These are phyloP conservation scores for Mortierella alpina DNA, from an alignment of 192 early-diverging fungal genomes.

Conservation along the genomic window DNA sequence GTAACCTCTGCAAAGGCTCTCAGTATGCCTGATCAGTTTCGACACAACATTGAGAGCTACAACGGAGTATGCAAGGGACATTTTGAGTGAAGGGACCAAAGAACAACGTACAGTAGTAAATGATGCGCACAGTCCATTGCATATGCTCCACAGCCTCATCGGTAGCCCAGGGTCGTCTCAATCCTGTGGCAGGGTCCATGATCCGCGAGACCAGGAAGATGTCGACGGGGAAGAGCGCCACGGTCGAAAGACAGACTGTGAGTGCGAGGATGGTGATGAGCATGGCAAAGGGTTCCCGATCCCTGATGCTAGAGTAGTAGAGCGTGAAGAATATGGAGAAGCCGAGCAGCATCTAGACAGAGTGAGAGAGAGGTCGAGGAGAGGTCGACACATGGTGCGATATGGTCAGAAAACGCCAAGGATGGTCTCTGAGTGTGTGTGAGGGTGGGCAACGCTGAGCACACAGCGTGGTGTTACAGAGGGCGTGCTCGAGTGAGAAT, in stretches of 20 bases:
- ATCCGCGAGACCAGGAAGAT: constrained; percentile 69
- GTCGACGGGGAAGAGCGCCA: constrained; percentile 67
- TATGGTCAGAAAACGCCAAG: not conserved
- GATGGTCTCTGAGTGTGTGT: not conserved
- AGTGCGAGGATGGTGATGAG: constrained; percentile 60
- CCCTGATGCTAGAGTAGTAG: constrained; percentile 63
- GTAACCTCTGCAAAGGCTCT: no score
- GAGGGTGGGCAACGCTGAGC: not conserved
- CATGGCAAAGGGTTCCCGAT: constrained; percentile 63
- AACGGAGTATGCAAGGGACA: no score
- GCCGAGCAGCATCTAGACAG: constrained; percentile 51
- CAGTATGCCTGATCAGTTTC: no score
- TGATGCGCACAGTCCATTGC: constrained; percentile 44
- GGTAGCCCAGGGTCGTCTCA: constrained; percentile 70
- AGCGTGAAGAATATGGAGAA: constrained; percentile 62
- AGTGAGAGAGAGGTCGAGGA: not conserved
- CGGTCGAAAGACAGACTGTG: constrained; percentile 57
- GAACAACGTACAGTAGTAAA: constrained; percentile 60
- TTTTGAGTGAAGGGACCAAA: not conserved
- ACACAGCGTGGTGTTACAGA: not conserved
- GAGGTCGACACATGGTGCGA: not conserved
- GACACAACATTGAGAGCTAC: not conserved
- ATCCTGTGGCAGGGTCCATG: constrained; percentile 59
- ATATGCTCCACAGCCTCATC: constrained; percentile 58
- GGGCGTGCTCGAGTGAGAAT: not conserved